phyloP scores from a whole-genome alignment of 352 stramenopile genomes.

The Blastocystis sp. region DNA sequence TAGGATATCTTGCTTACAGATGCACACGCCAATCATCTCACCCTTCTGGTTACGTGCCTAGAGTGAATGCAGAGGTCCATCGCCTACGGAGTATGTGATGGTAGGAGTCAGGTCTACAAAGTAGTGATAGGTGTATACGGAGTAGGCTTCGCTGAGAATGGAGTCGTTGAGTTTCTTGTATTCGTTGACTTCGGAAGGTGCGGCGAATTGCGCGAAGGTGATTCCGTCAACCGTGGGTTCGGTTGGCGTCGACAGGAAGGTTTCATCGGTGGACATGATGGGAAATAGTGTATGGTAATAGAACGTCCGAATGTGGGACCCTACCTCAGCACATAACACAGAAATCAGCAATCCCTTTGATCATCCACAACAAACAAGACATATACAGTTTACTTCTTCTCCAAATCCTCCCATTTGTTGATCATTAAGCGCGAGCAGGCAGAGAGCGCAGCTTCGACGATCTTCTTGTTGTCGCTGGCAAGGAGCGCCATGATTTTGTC shows the following conservation, averaged over 20 bases:
- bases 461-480: constrained; percentile 36
- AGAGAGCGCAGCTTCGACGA: constrained; percentile 34
- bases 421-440: constrained; percentile 53
- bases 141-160: constrained; percentile 28
- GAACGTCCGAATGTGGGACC: no score
- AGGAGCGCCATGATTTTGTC: constrained; percentile 50
- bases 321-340: neutral
- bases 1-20: constrained; percentile 33
- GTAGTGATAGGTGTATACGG: constrained; percentile 36
- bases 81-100: constrained; percentile 11
- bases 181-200: neutral
- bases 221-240: constrained; percentile 3
- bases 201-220: neutral
- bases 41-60: constrained; percentile 24
- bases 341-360: neutral
- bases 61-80: neutral
- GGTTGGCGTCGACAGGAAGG: neutral
- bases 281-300: no score
- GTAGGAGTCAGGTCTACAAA: neutral
- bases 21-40: constrained; percentile 33
- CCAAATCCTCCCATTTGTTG: constrained; percentile 42
- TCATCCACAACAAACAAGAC: neutral
- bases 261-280: neutral
- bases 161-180: constrained; percentile 30
- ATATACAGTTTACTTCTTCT: constrained; percentile 13